These are phyloP conservation scores for Ceratocystis alfenasii DNA, from an alignment of 2,329 filamentous ascomycete species.

Conservation along the genomic window DNA sequence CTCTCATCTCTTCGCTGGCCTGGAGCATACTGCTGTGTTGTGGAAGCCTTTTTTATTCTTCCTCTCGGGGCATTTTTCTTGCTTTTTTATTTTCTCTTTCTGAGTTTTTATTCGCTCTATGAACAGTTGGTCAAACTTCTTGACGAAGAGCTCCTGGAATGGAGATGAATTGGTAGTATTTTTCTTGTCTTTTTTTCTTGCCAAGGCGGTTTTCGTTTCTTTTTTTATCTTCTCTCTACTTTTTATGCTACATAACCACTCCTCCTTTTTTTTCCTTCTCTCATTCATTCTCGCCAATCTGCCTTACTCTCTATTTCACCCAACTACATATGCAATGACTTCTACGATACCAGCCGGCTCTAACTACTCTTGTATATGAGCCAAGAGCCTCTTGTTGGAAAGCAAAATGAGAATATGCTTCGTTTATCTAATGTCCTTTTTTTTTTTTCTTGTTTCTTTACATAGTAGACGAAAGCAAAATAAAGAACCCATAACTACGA, in stretches of 20 bases:
- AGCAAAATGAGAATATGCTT: not conserved
- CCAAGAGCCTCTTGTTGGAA: not conserved
- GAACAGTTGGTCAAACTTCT: constrained; percentile 5
- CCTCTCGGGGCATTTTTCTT: not conserved
- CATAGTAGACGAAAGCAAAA: not conserved
- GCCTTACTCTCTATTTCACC: not conserved
- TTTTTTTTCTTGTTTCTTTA: constrained; percentile 5
- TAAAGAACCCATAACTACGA: not conserved
- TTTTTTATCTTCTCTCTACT: constrained; percentile 13
- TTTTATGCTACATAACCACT: constrained; percentile 9
- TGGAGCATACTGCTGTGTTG: not conserved
- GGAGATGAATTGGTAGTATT: constrained; percentile 6
- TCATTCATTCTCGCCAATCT: not conserved
- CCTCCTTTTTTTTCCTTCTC: constrained; percentile 1
- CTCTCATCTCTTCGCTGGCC: not conserved
- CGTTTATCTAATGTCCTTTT: not conserved
- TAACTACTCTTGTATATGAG: not conserved
- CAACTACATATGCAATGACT: constrained; percentile 1
- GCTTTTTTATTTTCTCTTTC: constrained; percentile 5
- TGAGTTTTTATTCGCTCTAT: constrained; percentile 10
- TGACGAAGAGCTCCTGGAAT: constrained; percentile 11
- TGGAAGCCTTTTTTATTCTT: not conserved
- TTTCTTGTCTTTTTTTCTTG: constrained; percentile 12
- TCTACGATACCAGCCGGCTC: not conserved
- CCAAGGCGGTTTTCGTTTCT: constrained; percentile 10